These are phyloP conservation scores for Raphanus sativus DNA, from an alignment of 345 rosid genomes.

Conservation along the genomic window DNA sequence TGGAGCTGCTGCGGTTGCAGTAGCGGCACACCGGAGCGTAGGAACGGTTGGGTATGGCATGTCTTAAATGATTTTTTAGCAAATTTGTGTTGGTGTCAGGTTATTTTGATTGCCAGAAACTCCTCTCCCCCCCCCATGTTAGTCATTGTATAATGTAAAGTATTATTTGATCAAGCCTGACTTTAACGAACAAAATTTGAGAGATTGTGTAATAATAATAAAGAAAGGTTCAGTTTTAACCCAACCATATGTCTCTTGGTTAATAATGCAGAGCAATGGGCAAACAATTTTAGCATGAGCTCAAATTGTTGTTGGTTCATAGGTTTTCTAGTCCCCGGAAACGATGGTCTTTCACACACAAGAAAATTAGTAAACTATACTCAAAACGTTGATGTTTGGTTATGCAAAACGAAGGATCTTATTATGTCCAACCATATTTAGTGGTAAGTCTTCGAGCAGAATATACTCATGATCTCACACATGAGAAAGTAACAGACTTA, in stretches of 20 bases:
- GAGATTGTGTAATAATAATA: slow-evolving; percentile 29
- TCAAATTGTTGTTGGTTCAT: slow-evolving; percentile 14
- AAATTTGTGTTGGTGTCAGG: slow-evolving; percentile 6
- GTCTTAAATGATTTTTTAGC: slow-evolving; percentile 35
- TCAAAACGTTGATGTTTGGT: background rate
- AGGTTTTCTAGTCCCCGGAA: slow-evolving; percentile 23
- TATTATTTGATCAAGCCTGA: slow-evolving; percentile 34
- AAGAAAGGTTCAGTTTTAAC: slow-evolving; percentile 13
- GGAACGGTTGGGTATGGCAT: slow-evolving; percentile 54
- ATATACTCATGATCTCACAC: slow-evolving; percentile 29
- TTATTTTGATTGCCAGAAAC: slow-evolving; percentile 23
- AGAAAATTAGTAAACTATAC: slow-evolving; percentile 22
- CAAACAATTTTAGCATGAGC: background rate
- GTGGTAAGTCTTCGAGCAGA: slow-evolving; percentile 17
- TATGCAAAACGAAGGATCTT: background rate
- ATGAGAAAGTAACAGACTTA: slow-evolving; percentile 40
- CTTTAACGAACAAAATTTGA: slow-evolving; percentile 36
- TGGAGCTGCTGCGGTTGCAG: slow-evolving; percentile 77
- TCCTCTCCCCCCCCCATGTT: background rate
- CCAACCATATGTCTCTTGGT: background rate
- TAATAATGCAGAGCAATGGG: slow-evolving; percentile 6
- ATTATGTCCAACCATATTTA: slow-evolving; percentile 12
- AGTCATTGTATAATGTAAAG: slow-evolving; percentile 31
- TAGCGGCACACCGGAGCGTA: slow-evolving; percentile 71
- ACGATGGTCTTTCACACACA: slow-evolving; percentile 6